Evolutionary conservation across 805 yeast genomes (phyloP), one percentile per base, ranked within the genome.

Genomic region (Candida schatavii): DNA sequence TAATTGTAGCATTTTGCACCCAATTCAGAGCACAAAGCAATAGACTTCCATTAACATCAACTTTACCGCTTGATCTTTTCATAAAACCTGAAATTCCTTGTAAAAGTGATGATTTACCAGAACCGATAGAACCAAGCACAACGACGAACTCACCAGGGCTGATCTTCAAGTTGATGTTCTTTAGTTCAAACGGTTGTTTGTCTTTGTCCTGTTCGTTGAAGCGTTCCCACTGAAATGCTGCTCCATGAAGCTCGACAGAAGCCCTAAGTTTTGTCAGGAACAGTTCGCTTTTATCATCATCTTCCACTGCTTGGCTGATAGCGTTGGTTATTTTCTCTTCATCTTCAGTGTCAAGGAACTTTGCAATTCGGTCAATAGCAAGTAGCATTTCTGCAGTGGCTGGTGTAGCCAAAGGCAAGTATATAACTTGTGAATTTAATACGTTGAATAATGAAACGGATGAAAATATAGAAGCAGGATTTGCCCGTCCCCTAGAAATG

Each of bases 1-100:
- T 75, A 17, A 87, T 79, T 0, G 93, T 83, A 2, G 87, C 78
- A 61, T 85, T 87, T 53, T 84, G 89, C 33, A 86, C 77, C 96
- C 95, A 87, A 13, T 89, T 90, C 30, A 75, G 74, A 14, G 88
- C 85, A 75, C 74, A 50, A 54, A 78, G 56, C 20, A 79, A 53
- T 7, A 74, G 43, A 0, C 70, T 64, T 1, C 89, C 89, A 46
- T 71, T 69, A 5, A 78, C 63, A 19, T 59, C 59, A 2, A 83
- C 68, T 0, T 54, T 37, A 27, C 95, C 95, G 0, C 50, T 33
- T 0, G 61, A 60, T 46, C 72, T 74, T 15, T 70, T 66, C 87
- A 87, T 85, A 25, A 77, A 72, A 0, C 93, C 93, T 10, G 85
- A 70, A 40, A 87, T 61, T 0, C 91, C 89, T 47, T 71, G 72